Conservation (phyloP, 495 filamentous ascomycete species). For the Lasiosphaeriaceae sp. region DNA sequence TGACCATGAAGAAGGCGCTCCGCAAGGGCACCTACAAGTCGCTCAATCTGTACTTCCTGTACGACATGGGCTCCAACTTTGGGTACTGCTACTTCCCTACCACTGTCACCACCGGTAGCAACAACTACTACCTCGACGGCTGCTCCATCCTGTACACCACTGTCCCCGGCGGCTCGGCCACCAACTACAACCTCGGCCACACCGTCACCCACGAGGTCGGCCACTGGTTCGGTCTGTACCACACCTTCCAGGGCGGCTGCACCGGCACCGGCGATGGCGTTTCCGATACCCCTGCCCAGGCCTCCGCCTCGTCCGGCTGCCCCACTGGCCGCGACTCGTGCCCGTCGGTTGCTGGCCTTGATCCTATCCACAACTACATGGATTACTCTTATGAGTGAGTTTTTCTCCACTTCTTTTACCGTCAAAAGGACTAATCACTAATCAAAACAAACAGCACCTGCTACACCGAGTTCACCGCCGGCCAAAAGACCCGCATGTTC, state of each 20-base stretch:
- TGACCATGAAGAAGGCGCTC: slow-evolving; percentile 55
- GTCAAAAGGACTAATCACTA: background rate
- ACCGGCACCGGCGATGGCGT: slow-evolving; percentile 51
- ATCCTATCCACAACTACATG: slow-evolving; percentile 65
- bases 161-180: slow-evolving; percentile 49
- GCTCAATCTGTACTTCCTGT: slow-evolving; percentile 64
- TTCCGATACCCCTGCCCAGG: slow-evolving; percentile 56
- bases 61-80: slow-evolving; percentile 45
- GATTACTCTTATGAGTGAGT: slow-evolving; percentile 58
- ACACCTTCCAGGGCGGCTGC: slow-evolving; percentile 65
- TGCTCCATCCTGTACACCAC: slow-evolving; percentile 53
- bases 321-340: slow-evolving; percentile 53
- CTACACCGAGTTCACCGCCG: slow-evolving; percentile 44
- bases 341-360: slow-evolving; percentile 40
- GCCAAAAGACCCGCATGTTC: slow-evolving; percentile 43
- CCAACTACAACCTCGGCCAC: slow-evolving; percentile 54
- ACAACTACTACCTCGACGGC: slow-evolving; percentile 49
- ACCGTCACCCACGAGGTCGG: slow-evolving; percentile 64
- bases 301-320: slow-evolving; percentile 52
- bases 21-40: slow-evolving; percentile 56
- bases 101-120: slow-evolving; percentile 26
- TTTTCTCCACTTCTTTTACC: background rate
- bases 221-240: slow-evolving; percentile 63
- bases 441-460: slow-evolving; percentile 26
- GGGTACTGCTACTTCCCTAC: slow-evolving; percentile 56